Evolutionary conservation across 2,329 filamentous ascomycete genomes (phyloP).

Genomic region (Monosporascus sp.): DNA sequence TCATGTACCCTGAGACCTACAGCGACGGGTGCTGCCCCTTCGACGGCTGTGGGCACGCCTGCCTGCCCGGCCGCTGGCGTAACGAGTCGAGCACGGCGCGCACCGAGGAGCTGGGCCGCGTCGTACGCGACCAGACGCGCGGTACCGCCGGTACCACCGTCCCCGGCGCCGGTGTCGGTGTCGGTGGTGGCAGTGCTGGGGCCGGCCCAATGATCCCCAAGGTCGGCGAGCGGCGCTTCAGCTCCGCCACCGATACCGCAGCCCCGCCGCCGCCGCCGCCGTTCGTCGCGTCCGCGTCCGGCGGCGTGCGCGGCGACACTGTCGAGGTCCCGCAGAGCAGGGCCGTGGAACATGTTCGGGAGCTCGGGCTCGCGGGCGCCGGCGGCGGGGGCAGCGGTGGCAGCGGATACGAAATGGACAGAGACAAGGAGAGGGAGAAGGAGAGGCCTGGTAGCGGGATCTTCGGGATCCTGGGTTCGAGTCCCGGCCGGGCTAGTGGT

Average conservation of each 20-base stretch:
- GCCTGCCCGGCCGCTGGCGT: conserved; percentile 52
- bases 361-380: conserved; percentile 37
- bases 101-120: conserved; percentile 48
- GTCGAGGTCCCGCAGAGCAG: conserved; percentile 54
- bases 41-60: conserved; percentile 61
- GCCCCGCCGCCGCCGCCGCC: conserved; percentile 8
- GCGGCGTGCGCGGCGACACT: conserved; percentile 40
- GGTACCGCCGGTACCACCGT: conserved; percentile 6
- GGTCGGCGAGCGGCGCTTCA: conserved; percentile 8
- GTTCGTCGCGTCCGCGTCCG: not conserved
- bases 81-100: conserved; percentile 40
- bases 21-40: conserved; percentile 58
- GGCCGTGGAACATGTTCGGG: conserved; percentile 56
- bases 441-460: conserved; percentile 28
- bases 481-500: conserved; percentile 32
- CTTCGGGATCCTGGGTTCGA: conserved; percentile 48
- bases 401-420: conserved; percentile 3
- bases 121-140: conserved; percentile 37
- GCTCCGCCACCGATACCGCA: conserved; percentile 8
- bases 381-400: conserved; percentile 7
- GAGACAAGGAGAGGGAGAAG: conserved; percentile 16
- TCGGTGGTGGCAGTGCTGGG: not conserved
- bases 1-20: conserved; percentile 30
- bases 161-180: not conserved
- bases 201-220: conserved; percentile 11